Percentiles rank a stretch among this genome's conserved stretches.
These are phyloP conservation scores for Poa pratensis DNA, from an alignment of 176 grass and related monocot species.

Conservation along the genomic window DNA sequence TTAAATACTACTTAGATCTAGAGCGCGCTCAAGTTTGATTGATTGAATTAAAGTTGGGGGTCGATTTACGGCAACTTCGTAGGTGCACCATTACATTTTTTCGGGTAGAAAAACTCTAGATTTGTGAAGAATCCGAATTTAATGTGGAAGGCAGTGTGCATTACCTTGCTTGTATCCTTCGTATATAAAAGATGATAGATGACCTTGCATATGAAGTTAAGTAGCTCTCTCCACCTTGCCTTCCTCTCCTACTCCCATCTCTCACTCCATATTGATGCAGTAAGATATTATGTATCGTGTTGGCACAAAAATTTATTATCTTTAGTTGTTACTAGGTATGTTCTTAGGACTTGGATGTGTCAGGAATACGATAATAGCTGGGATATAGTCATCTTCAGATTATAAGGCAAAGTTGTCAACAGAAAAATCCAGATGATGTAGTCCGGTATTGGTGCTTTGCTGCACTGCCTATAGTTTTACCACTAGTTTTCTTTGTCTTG, in stretches of 20 bases:
- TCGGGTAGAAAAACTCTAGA: too few species aligned
- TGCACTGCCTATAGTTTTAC: not conserved
- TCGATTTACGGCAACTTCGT: too few species aligned
- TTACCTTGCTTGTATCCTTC: not conserved
- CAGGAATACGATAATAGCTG: not conserved
- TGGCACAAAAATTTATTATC: not conserved
- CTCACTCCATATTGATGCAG: not conserved
- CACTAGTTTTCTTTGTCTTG: not conserved
- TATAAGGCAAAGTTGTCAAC: not conserved
- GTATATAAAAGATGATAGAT: not conserved
- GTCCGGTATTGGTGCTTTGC: rapidly evolving
- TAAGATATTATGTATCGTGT: not conserved
- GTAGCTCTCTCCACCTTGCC: not conserved
- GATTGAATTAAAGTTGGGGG: too few species aligned
- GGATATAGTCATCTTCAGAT: not conserved
- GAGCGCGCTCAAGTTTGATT: too few species aligned
- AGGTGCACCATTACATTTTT: too few species aligned
- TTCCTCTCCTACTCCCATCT: not conserved
- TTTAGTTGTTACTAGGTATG: not conserved
- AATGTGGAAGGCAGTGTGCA: not conserved
- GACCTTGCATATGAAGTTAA: not conserved
- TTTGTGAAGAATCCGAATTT: too few species aligned
- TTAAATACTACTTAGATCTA: too few species aligned
- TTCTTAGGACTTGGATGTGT: not conserved
- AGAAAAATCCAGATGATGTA: not conserved